phyloP scores from a whole-genome alignment of 2,329 filamentous ascomycete genomes.

The Trichoderma citrinoviride region DNA sequence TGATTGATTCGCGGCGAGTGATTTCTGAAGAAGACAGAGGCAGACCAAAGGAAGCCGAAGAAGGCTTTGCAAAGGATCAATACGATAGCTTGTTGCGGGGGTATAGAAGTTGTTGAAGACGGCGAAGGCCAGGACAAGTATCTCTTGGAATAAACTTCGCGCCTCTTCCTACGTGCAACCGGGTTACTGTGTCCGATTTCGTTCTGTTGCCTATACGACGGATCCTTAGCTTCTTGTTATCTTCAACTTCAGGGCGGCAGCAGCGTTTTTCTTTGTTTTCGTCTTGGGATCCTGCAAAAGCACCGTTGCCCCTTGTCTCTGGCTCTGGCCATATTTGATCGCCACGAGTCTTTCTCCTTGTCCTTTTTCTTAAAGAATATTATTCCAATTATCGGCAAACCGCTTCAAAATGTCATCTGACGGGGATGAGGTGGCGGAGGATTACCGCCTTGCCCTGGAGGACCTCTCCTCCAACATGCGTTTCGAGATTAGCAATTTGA shows the following conservation, averaged over 20 bases:
- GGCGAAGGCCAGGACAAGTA: slow-evolving; percentile 26
- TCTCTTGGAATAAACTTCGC: slow-evolving; percentile 34
- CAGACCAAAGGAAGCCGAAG: slow-evolving; percentile 27
- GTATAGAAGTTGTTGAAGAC: slow-evolving; percentile 27
- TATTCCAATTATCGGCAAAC: slow-evolving; percentile 11
- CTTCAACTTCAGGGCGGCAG: background rate
- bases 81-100: slow-evolving; percentile 29
- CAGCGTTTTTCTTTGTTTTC: slow-evolving; percentile 4
- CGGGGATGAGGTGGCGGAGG: slow-evolving; percentile 84
- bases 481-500: slow-evolving; percentile 95
- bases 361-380: slow-evolving; percentile 11
- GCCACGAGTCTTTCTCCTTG: background rate
- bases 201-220: slow-evolving; percentile 5
- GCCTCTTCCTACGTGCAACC: slow-evolving; percentile 27
- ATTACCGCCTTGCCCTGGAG: slow-evolving; percentile 90
- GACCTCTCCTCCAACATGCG: slow-evolving; percentile 88
- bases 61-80: slow-evolving; percentile 26
- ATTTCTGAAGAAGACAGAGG: background rate
- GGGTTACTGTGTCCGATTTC: slow-evolving; percentile 25
- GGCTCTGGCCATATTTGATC: background rate
- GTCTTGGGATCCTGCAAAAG: background rate
- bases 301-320: background rate
- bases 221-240: slow-evolving; percentile 1
- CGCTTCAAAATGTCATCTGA: slow-evolving; percentile 48
- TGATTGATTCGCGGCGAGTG: slow-evolving; percentile 15